A percentile compares a stretch with the other conserved stretches of the same genome.
Conservation (phyloP, 495 filamentous ascomycete genomes). For the Stereocaulon alpinum region DNA sequence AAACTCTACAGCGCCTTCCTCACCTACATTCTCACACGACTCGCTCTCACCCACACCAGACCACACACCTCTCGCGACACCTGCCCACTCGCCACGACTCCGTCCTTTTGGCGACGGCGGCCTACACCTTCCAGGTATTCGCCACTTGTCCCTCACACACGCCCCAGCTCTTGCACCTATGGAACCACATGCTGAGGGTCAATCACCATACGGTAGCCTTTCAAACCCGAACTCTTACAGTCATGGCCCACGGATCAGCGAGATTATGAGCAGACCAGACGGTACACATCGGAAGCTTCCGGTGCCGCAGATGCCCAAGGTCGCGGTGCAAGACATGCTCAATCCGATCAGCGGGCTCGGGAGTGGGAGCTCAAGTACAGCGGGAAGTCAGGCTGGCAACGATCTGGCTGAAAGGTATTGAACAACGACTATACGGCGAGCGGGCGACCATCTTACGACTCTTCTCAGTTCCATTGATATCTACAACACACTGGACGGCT, state of each 20-base stretch:
- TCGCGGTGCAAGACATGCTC: conserved; percentile 80
- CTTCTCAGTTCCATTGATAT: background rate
- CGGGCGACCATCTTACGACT: background rate
- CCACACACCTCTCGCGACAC: conserved; percentile 91
- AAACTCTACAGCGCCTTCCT: conserved; percentile 88
- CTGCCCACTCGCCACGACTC: conserved; percentile 87
- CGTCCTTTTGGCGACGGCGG: conserved; percentile 62
- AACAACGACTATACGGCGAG: background rate
- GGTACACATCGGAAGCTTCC: conserved; percentile 89
- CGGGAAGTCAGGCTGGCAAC: conserved; percentile 34
- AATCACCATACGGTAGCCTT: conserved; percentile 45
- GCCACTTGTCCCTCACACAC: conserved; percentile 75
- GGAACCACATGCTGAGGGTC: conserved; percentile 60
- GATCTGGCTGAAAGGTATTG: conserved; percentile 21
- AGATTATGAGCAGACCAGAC: conserved; percentile 84
- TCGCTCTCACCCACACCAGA: conserved; percentile 93
- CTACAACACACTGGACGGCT: background rate
- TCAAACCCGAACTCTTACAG: conserved; percentile 39
- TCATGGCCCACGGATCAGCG: conserved; percentile 69
- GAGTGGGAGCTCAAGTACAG: conserved; percentile 43
- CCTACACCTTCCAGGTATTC: conserved; percentile 74
- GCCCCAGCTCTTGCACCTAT: conserved; percentile 87
- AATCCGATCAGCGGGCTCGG: conserved; percentile 53
- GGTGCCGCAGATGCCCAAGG: conserved; percentile 77
- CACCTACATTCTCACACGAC: conserved; percentile 95